A percentile compares a stretch with the other conserved stretches of the same genome.
Evolutionary conservation across 2,329 filamentous ascomycete genomes (phyloP).

Genomic region (Fusarium chuoi): DNA sequence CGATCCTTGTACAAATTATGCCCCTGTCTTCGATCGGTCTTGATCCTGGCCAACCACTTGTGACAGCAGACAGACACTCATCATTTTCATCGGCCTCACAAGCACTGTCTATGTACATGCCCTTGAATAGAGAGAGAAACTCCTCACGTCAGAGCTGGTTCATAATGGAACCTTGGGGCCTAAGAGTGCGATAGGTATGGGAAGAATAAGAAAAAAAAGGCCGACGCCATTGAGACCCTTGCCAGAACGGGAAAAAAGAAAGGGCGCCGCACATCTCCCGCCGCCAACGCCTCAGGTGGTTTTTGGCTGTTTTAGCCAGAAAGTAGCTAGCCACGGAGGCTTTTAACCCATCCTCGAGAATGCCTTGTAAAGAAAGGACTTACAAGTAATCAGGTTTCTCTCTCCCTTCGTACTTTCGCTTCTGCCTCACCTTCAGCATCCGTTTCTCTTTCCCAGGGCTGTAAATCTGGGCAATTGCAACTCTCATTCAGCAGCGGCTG

Average conservation of each 20-base stretch:
- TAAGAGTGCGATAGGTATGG: constrained; percentile 6
- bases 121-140: background rate
- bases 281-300: constrained; percentile 33
- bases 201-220: background rate
- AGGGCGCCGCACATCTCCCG: constrained; percentile 35
- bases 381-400: background rate
- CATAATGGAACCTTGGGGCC: background rate
- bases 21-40: constrained; percentile 37
- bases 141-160: background rate
- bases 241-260: constrained; percentile 24
- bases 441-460: constrained; percentile 2
- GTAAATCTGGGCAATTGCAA: background rate
- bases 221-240: constrained; percentile 25
- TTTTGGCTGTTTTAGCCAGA: constrained; percentile 26
- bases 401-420: constrained; percentile 8
- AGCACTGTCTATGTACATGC: constrained; percentile 2
- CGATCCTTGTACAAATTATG: constrained; percentile 23
- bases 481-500: background rate
- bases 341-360: background rate
- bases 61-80: background rate
- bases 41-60: constrained; percentile 19
- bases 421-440: constrained; percentile 11
- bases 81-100: constrained; percentile 13
- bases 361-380: background rate
- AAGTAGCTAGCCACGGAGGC: constrained; percentile 17